These are phyloP conservation scores for Coniochaeta pulveracea DNA, from an alignment of 2,329 filamentous ascomycete species.

Conservation along the genomic window DNA sequence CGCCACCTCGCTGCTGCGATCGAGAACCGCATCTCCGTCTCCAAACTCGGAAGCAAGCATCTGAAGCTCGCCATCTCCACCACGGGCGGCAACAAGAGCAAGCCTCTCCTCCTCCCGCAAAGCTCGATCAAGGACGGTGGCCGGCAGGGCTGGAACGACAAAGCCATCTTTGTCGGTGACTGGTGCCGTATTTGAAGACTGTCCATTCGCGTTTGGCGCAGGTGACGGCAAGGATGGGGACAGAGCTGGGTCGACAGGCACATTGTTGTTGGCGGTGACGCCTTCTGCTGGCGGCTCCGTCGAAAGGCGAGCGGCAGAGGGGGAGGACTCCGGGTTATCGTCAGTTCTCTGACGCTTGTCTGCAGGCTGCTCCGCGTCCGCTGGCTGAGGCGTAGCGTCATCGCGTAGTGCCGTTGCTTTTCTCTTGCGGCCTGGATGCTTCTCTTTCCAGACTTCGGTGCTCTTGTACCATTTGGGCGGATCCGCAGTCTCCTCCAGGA, in stretches of 20 bases:
- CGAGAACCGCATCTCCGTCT: constrained; percentile 15
- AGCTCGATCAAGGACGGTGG: constrained; percentile 11
- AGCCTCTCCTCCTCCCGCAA: background rate
- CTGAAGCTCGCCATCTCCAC: constrained; percentile 12
- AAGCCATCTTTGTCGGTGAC: constrained; percentile 55
- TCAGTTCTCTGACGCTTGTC: constrained; percentile 11
- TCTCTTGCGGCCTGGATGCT: constrained; percentile 36
- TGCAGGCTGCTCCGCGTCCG: constrained; percentile 15
- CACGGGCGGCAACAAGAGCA: constrained; percentile 1
- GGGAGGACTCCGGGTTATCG: constrained; percentile 6
- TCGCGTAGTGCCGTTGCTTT: constrained; percentile 31
- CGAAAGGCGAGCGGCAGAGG: background rate
- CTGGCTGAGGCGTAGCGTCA: constrained; percentile 28
- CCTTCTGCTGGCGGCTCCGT: constrained; percentile 7
- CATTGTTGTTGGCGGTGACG: constrained; percentile 4
- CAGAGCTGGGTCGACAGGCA: background rate
- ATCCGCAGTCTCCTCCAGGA: constrained; percentile 43
- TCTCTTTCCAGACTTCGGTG: constrained; percentile 35
- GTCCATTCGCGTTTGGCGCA: constrained; percentile 19
- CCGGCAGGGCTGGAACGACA: constrained; percentile 44
- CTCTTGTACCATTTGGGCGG: constrained; percentile 74
- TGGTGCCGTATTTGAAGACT: constrained; percentile 26
- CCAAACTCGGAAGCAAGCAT: constrained; percentile 31
- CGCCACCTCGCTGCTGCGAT: constrained; percentile 15
- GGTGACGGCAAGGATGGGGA: constrained; percentile 4